Conservation (phyloP, 164 flowering plant genomes). For the Nymphaea colorata region DNA sequence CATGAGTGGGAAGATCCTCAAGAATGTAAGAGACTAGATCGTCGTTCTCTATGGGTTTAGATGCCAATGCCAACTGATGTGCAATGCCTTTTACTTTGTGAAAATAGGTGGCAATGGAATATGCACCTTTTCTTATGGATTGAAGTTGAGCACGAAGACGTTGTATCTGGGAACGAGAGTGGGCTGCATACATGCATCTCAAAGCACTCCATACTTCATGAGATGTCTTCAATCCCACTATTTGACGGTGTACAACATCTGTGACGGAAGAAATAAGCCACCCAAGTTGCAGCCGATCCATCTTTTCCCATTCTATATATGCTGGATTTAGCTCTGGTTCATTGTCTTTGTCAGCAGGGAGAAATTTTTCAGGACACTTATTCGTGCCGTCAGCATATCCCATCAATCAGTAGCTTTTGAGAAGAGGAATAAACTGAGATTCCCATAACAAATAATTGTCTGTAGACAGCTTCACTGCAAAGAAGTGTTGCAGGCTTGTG, state of each 20-base stretch:
- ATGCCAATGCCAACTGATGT: neutral
- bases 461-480: too few species aligned
- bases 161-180: neutral
- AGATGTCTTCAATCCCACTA: neutral
- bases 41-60: neutral
- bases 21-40: neutral
- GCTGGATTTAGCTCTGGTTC: neutral
- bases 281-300: neutral
- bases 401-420: neutral
- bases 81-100: neutral
- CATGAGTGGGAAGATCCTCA: neutral
- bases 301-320: neutral
- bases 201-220: neutral
- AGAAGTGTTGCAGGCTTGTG: too few species aligned
- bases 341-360: neutral
- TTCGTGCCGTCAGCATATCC: neutral
- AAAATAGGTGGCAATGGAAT: neutral
- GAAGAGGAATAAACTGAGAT: too few species aligned
- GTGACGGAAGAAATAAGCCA: slow-evolving; percentile 1
- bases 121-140: neutral
- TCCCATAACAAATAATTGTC: too few species aligned
- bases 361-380: neutral
- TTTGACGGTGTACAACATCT: neutral
- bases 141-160: neutral
- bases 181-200: neutral